These are phyloP conservation scores for Daldinia vernicosa DNA, from an alignment of 495 filamentous ascomycete genomes.

Conservation along the genomic window DNA sequence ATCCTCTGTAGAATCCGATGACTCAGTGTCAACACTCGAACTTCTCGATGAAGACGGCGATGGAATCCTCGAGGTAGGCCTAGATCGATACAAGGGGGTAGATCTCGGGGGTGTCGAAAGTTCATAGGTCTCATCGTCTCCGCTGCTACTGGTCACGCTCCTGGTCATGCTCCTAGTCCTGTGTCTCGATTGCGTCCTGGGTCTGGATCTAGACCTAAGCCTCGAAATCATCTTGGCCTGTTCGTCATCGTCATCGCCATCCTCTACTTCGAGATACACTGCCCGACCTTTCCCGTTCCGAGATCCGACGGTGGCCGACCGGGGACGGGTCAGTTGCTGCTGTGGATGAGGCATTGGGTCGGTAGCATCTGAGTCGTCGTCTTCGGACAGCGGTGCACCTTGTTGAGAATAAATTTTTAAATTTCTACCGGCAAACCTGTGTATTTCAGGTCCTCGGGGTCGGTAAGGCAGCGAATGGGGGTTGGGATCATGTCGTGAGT, in stretches of 20 bases:
- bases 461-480: conserved; percentile 56
- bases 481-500: conserved; percentile 44
- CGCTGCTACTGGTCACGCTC: conserved; percentile 28
- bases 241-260: conserved; percentile 41
- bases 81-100: conserved; percentile 51
- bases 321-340: conserved; percentile 38
- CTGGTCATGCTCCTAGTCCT: conserved; percentile 14
- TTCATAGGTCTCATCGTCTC: conserved; percentile 43
- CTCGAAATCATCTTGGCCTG: conserved; percentile 40
- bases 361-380: conserved; percentile 27
- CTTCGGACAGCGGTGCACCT: conserved; percentile 38
- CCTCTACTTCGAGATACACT: conserved; percentile 43
- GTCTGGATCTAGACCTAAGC: conserved; percentile 36
- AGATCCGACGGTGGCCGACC: conserved; percentile 29
- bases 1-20: conserved; percentile 50
- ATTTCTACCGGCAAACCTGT: conserved; percentile 41
- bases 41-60: conserved; percentile 50
- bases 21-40: conserved; percentile 53
- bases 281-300: conserved; percentile 43
- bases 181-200: conserved; percentile 25
- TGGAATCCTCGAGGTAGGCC: conserved; percentile 51
- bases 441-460: conserved; percentile 46
- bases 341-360: conserved; percentile 45
- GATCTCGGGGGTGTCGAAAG: conserved; percentile 53
- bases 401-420: conserved; percentile 40